These are phyloP conservation scores for Phascolomyces articulosus DNA, from an alignment of 371 early-diverging fungal genomes.

Conservation along the genomic window DNA sequence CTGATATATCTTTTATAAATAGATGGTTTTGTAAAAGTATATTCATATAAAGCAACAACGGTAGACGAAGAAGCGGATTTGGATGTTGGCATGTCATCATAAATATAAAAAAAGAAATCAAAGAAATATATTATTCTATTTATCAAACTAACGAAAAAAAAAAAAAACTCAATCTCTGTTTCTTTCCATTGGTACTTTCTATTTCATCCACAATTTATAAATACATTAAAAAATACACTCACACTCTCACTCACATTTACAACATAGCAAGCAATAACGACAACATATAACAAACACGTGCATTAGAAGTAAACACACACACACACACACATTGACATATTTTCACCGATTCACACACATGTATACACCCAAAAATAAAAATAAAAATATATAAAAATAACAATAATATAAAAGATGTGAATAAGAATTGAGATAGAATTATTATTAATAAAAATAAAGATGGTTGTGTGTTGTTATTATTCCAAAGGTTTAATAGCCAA, in stretches of 20 bases:
- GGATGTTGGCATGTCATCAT: constrained; percentile 16
- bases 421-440: background rate
- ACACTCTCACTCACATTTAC: no score
- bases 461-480: background rate
- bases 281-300: no score
- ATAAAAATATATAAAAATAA: background rate
- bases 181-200: no score
- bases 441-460: background rate
- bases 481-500: constrained; percentile 31
- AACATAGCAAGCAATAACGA: no score
- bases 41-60: constrained; percentile 26
- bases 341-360: no score
- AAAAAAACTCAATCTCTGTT: no score
- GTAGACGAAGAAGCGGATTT: constrained; percentile 7
- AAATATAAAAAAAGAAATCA: background rate
- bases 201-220: no score
- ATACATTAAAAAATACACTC: no score
- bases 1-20: background rate
- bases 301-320: no score
- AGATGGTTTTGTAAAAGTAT: constrained; percentile 37
- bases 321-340: no score
- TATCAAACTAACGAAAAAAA: background rate
- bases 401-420: background rate
- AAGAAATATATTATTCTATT: background rate
- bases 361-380: background rate